Evolutionary conservation across 345 rosid species (phyloP), one percentile per base, ranked within the genome.

Genomic region (Camelina hispida): DNA sequence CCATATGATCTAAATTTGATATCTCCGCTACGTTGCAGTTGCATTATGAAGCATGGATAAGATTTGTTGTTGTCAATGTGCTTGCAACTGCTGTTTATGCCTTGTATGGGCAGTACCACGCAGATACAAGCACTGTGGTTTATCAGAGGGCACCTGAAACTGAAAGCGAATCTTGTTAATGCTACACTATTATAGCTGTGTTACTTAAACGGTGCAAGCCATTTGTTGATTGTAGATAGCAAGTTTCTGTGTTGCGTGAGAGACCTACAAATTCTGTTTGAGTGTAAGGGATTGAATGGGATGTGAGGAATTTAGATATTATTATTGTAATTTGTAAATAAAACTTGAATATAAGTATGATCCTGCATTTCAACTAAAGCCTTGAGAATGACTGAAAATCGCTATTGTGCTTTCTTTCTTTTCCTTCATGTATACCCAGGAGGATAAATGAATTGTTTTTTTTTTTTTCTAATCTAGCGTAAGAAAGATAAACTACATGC

Each of bases 41-140:
- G 84, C 99, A 95, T 69, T 75, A 87, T 54, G 99, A 95, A 85
- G 98, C 97, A 3, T 90, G 94, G 99, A 81, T 85, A 48, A 85
- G 98, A 82, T 95, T 95, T 66, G 75, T 95, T 23, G 69, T 85
- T 43, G 91, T 95, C 40, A 83, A 91, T 82, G 35, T 87, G 51
- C 66, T 89, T 66, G 78, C 94, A 70, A 56, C 86, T 12, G 87
- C 82, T 44, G 55, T 88, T 17, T 91, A 90, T 80, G 98, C 94
- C 69, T 73, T 83, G 38, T 95, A 95, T 38, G 98, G 98, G 40
- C 98, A 90, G 78, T 87, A 83, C 81, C 85, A 95, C 66, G 97
- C 96, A 15, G 79, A 85, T 68, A 85, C 87, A n/a, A 90, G 80
- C 68, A 70, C 81, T 2, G 43, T 84, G 58, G n/a, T 85, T 66